Percentiles rank a stretch among this genome's conserved stretches.
phyloP scores from a whole-genome alignment of 2,329 filamentous ascomycete genomes.

The Fusarium beomiforme region DNA sequence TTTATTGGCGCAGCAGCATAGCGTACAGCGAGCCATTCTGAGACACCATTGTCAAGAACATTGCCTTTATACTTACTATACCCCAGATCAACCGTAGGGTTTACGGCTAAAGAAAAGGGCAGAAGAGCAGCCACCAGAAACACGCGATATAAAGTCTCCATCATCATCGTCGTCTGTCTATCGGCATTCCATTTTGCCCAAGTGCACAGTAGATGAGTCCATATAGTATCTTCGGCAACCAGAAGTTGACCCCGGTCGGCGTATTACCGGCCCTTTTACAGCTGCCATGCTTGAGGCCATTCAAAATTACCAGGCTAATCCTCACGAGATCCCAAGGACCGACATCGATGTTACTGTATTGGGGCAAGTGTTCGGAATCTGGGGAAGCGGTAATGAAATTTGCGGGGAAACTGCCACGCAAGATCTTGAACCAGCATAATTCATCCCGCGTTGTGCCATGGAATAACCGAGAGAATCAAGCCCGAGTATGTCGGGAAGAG shows the following conservation, averaged over 20 bases:
- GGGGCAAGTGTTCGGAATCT: neutral
- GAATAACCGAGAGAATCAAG: neutral
- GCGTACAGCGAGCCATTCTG: slow-evolving; percentile 78
- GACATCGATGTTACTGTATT: neutral
- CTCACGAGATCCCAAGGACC: neutral
- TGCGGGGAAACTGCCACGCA: slow-evolving; percentile 6
- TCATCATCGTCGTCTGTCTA: neutral
- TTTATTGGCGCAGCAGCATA: slow-evolving; percentile 77
- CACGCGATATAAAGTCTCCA: neutral
- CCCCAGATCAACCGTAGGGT: slow-evolving; percentile 64
- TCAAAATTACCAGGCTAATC: neutral
- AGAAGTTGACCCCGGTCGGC: neutral
- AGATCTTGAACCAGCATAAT: neutral
- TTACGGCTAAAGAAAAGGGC: slow-evolving; percentile 12
- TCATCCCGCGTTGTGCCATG: neutral
- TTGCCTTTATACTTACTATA: slow-evolving; percentile 74
- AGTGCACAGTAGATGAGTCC: neutral
- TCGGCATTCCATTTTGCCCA: neutral
- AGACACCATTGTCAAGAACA: slow-evolving; percentile 64
- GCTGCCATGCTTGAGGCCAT: neutral
- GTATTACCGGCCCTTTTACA: neutral
- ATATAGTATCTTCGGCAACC: neutral
- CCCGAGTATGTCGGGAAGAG: neutral
- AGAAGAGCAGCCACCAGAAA: slow-evolving; percentile 6
- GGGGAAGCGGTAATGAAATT: slow-evolving; percentile 3